Base-by-base conservation (phyloP, 352 stramenopile species). In the Phytophthora kernoviae region DNA sequence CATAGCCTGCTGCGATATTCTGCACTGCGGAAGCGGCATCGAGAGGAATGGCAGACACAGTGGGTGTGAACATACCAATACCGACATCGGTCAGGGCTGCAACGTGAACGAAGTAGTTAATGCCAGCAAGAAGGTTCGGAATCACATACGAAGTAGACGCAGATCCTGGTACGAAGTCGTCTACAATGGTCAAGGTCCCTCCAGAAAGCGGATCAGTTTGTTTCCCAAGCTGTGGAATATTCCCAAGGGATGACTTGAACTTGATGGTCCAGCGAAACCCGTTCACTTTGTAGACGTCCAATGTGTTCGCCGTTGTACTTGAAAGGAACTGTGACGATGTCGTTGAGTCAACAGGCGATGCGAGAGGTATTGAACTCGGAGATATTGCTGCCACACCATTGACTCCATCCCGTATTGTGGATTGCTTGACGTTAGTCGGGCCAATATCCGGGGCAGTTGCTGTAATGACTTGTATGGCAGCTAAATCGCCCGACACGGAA, bases 221-320 rank as follows among this genome's bases (percentile, higher is more conserved):
- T 1, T 58, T 60, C 2, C 70, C 75, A 1, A 93, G 65, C 27
- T 58, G 61, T 7, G 78, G 58, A 1, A 92, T 63, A 30, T 93
- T 82, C 4, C 84, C 84, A 9, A 93, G 73, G 0, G 76, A 89
- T 2, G 80, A 89, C 36, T 86, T 87, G 46, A 93, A 93, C 41
- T 87, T 88, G 51, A 93, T 81, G 0, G 79, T 91, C 84, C 84
- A 93, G 12, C 86, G 49, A 12, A 91, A 90, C 0, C 83, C 83
- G 21, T 92, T 91, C 12, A 84, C 82, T 56, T 88, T 92, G 59
- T 76, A 93, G 6, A 93, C 71, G 7, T 65, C 71, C 8, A 91
- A 53, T n/a, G n/a, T 64, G n/a, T 43, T 8, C 8, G 52, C 44
- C 2, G 70, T 58, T n/a, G 70, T 67, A 4, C 55, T 62, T 2